These are phyloP conservation scores for Hyphopichia burtonii DNA, from an alignment of 1,139 yeast species.

Conservation along the genomic window DNA sequence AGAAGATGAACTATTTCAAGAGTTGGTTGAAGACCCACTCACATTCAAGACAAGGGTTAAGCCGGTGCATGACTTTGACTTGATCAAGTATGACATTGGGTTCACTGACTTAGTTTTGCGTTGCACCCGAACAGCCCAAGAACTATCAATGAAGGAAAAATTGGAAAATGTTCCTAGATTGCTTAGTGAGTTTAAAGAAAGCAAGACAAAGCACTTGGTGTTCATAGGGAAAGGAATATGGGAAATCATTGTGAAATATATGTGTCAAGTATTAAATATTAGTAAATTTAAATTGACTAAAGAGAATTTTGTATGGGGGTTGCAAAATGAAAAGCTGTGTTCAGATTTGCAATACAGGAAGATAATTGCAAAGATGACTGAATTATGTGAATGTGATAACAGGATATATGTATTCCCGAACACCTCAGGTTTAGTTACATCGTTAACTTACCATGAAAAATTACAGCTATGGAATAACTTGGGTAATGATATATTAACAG, in stretches of 20 bases:
- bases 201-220: slow-evolving; percentile 47
- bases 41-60: slow-evolving; percentile 34
- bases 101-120: slow-evolving; percentile 71
- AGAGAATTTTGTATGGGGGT: slow-evolving; percentile 52
- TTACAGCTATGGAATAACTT: slow-evolving; percentile 46
- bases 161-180: slow-evolving; percentile 54
- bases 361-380: slow-evolving; percentile 16
- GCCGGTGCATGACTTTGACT: slow-evolving; percentile 45
- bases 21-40: slow-evolving; percentile 43
- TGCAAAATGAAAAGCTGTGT: slow-evolving; percentile 22
- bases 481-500: slow-evolving; percentile 6
- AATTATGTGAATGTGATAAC: slow-evolving; percentile 13
- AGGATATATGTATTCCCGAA: slow-evolving; percentile 63
- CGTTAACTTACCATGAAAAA: slow-evolving; percentile 45
- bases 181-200: slow-evolving; percentile 39
- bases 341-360: slow-evolving; percentile 14
- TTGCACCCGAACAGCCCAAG: slow-evolving; percentile 61
- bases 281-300: slow-evolving; percentile 19
- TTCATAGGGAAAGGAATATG: slow-evolving; percentile 80
- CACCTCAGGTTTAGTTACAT: slow-evolving; percentile 73
- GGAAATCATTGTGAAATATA: slow-evolving; percentile 52
- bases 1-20: slow-evolving; percentile 12
- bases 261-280: slow-evolving; percentile 10
- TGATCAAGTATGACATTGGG: slow-evolving; percentile 54
- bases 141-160: slow-evolving; percentile 55